Percentiles rank a stretch among this genome's conserved stretches.
Conservation (phyloP, 148 eudicot genomes). For the Spergularia marina region DNA sequence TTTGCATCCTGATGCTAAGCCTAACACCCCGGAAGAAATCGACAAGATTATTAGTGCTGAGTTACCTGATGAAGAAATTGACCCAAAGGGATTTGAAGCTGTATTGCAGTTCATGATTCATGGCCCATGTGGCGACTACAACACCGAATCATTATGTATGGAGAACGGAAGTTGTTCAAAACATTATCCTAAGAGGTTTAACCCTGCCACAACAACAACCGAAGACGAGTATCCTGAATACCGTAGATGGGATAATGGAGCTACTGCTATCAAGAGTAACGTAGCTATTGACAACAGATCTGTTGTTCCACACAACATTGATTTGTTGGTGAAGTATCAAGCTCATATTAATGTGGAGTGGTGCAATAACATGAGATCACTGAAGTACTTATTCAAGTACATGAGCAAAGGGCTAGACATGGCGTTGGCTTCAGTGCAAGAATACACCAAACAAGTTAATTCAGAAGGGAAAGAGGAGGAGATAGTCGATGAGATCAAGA, state of each 20-base stretch:
- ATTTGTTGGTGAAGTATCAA: constrained; percentile 5
- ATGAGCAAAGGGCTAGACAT: constrained; percentile 15
- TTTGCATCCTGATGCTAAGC: constrained; percentile 11
- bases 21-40: constrained; percentile 1
- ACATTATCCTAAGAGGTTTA: background rate
- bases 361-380: background rate
- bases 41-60: constrained; percentile 22
- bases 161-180: background rate
- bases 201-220: background rate
- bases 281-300: background rate
- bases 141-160: background rate
- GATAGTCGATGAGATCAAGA: constrained; percentile 2
- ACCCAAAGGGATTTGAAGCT: background rate
- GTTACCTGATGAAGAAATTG: constrained; percentile 10
- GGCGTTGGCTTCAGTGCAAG: background rate
- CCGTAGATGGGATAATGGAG: background rate
- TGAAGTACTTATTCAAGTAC: constrained; percentile 10
- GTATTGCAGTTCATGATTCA: constrained; percentile 3
- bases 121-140: background rate
- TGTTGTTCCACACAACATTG: constrained; percentile 5
- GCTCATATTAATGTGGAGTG: constrained; percentile 11
- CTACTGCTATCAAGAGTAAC: background rate
- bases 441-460: background rate
- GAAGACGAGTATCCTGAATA: background rate
- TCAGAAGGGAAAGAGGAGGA: too few species aligned